phyloP scores from a whole-genome alignment of 2,329 filamentous ascomycete species.

The Aspergillus terreus region DNA sequence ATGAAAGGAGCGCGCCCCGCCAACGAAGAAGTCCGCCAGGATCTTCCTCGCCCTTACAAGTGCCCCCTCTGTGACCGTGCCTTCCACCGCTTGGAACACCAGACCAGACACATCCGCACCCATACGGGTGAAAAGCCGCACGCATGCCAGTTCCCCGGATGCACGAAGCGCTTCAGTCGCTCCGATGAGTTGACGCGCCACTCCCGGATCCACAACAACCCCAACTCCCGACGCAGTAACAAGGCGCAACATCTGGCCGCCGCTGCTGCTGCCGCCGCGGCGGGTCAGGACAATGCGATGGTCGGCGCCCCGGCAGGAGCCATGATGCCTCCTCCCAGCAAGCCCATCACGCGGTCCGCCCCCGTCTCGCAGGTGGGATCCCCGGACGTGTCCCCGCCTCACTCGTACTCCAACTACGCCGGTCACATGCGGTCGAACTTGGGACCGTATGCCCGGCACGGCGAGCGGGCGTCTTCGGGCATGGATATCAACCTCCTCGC shows the following conservation, averaged over 20 bases:
- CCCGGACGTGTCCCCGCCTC: conserved; percentile 93
- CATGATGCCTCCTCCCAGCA: conserved; percentile 77
- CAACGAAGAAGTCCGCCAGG: conserved; percentile 61
- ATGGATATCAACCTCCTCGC: conserved; percentile 67
- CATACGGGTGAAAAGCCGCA: conserved; percentile 98
- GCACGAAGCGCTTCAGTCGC: conserved; percentile 94
- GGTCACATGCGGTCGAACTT: conserved; percentile 57
- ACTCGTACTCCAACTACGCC: conserved; percentile 68
- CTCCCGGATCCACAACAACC: conserved; percentile 98
- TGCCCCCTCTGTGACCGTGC: conserved; percentile 97
- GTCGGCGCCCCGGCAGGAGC: conserved; percentile 41
- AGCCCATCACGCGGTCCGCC: conserved; percentile 81
- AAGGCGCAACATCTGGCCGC: conserved; percentile 67
- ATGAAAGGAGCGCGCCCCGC: conserved; percentile 50
- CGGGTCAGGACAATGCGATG: conserved; percentile 48
- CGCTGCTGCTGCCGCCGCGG: conserved; percentile 52
- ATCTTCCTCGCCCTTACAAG: conserved; percentile 95
- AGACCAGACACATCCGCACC: conserved; percentile 86
- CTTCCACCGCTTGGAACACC: conserved; percentile 96
- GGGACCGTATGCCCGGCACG: conserved; percentile 50
- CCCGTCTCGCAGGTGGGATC: conserved; percentile 82
- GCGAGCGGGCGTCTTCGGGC: conserved; percentile 47
- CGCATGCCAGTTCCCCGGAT: conserved; percentile 89
- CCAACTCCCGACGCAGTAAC: conserved; percentile 90
- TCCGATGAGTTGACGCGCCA: conserved; percentile 96